Evolutionary conservation across 1,284 basidiomycete species (phyloP), one percentile per base, ranked within the genome.

Genomic region (Quambalaria eucalypti): DNA sequence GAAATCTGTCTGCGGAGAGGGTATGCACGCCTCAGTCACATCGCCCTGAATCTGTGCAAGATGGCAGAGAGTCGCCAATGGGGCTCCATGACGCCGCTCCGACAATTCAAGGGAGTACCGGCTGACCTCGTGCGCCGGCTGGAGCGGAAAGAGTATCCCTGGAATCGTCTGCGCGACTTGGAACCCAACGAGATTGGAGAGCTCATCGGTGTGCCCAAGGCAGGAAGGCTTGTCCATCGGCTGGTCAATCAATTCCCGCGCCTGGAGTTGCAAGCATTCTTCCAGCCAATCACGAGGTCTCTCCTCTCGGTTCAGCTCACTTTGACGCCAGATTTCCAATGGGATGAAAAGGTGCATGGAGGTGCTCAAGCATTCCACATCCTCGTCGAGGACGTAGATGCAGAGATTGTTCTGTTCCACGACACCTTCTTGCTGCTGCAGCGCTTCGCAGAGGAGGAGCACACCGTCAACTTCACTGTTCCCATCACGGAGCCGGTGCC

Each of bases 1-100:
- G 93, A 99, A 78, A 98, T 98, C 53, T 98, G 93, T 75, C 79
- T 97, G 60, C 96, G 95, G 79, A 85, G 92, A 55, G 93, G 93
- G n/a, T 99, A 93, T 90, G 91, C 95, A 0, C 81, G 88, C 5
- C 88, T 93, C 0, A 90, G 91, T 1, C 87, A 90, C 61, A 85
- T 88, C 26, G 90, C 90, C 4, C 81, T 98, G 38, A 88, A 93
- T 64, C 80, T 98, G 58, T 98, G 93, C 80, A 97, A 98, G 80
- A 97, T 97, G 92, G 88, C 77, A 44, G 78, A 79, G 69, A 66
- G 62, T 87, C 4, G 90, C 38, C 62, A 88, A 82, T 98, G 95
- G 93, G 86, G 86, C 47, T 90, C 90, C 0, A 98, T 98, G 92
- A 92, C 91, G 0, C 93, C 93, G 14, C 80, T 98, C 50, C 83